Base-by-base conservation (phyloP, 176 grass and related monocot species). In the Typha latifolia region DNA sequence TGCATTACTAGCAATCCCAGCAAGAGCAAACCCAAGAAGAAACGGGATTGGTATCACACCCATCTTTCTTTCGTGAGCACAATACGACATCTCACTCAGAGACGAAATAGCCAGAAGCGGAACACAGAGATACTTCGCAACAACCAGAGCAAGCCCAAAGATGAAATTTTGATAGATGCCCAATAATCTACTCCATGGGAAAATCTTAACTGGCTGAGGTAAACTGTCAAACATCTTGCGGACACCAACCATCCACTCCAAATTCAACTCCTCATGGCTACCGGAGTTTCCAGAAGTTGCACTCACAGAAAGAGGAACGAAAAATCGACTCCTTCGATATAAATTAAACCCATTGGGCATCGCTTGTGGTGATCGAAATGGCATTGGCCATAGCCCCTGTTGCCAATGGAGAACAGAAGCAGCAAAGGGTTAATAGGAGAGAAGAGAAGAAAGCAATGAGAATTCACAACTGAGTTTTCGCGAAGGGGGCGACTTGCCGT, bases 61-160 rank as follows among this genome's bases (percentile, higher is more conserved):
- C 73, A 76, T 76, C 73, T 59, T 66, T 27, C 73, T 76, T 49
- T 76, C 73, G 29, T 76, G 63, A 14, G 73, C 73, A 14, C 73
- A 76, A 20, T 76, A 76, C 3, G 73, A 67, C 63, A 76, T 76
- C 64, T 76, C 73, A 32, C 63, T 76, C 16, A 76, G 73, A 47
- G 73, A 76, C 20, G 63, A 66, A 63, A 76, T 31, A n/a, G 49
- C 73, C 22, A 76, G 51, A 57, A 76, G 50, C 5, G 73, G 63
- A 51, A 67, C 14, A 11, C 50, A 23, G 14, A 76, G 73, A 48
- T 59, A 76, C 73, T 67, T 76, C 20, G 22, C 20, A 12, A 67
- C 64, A 26, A 31, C 64, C 12, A 19, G 51, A 51, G 32, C 29
- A 59, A 76, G 50, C 63, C 53, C 73, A 12, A 67, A 67, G 6